A percentile compares a stretch with the other conserved stretches of the same genome.
phyloP scores from a whole-genome alignment of 805 yeast genomes.

The Pichia cabralensis region DNA sequence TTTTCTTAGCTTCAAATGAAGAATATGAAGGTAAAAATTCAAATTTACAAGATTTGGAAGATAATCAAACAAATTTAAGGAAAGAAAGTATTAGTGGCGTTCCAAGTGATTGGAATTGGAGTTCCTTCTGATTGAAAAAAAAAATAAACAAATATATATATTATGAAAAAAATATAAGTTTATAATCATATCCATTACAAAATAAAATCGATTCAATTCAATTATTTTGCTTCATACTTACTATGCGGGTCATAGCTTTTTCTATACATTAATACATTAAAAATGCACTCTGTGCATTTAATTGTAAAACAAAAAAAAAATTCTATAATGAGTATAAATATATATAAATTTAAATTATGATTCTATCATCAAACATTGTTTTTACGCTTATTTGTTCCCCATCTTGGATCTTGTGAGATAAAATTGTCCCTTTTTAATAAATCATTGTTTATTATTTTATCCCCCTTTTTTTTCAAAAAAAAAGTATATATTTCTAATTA shows the following conservation, averaged over 20 bases:
- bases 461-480: neutral
- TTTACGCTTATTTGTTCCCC: too few species aligned
- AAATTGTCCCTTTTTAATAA: neutral
- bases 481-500: neutral
- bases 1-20: slow-evolving; percentile 17
- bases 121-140: slow-evolving; percentile 30
- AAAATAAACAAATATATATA: neutral
- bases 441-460: neutral
- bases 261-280: too few species aligned
- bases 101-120: slow-evolving; percentile 43
- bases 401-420: too few species aligned
- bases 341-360: too few species aligned
- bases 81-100: slow-evolving; percentile 16
- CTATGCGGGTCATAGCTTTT: too few species aligned
- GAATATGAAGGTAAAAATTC: slow-evolving; percentile 18
- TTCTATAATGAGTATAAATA: too few species aligned
- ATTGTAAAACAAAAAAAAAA: too few species aligned
- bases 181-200: too few species aligned
- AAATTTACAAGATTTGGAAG: slow-evolving; percentile 2
- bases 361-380: too few species aligned
- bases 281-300: too few species aligned
- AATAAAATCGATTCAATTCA: too few species aligned
- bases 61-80: slow-evolving; percentile 4
- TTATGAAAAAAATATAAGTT: too few species aligned
- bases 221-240: neutral